Evolutionary conservation across 768 basidiomycete genomes (phyloP).

Genomic region (Tricholoma sp.): DNA sequence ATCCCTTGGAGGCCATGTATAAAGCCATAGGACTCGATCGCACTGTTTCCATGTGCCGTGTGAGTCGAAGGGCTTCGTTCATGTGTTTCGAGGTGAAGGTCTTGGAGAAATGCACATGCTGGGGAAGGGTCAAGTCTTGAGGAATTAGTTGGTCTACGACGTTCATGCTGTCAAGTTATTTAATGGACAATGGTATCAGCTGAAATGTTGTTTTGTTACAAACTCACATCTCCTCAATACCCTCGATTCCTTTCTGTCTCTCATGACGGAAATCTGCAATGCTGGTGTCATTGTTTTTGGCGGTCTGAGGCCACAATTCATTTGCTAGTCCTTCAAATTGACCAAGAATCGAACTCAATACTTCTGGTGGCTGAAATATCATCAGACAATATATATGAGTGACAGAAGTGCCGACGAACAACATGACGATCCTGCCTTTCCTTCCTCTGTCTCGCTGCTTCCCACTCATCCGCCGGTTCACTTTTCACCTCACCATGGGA

Average conservation of each 20-base stretch:
- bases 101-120: constrained; percentile 43
- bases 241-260: constrained; percentile 41
- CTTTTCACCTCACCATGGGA: constrained; percentile 6
- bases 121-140: constrained; percentile 44
- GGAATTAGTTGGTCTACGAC: constrained; percentile 44
- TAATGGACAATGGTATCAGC: neutral
- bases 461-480: constrained; percentile 57
- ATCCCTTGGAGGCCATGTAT: constrained; percentile 65
- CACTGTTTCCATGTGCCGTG: constrained; percentile 51
- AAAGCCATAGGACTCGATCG: constrained; percentile 64
- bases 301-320: constrained; percentile 45
- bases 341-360: constrained; percentile 50
- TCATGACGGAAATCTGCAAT: constrained; percentile 24
- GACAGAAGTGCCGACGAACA: constrained; percentile 39
- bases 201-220: neutral
- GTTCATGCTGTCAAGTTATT: constrained; percentile 28
- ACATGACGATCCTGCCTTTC: constrained; percentile 56
- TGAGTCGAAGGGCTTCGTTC: constrained; percentile 57
- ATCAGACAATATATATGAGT: constrained; percentile 16
- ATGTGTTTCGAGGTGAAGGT: constrained; percentile 56
- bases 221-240: constrained; percentile 59
- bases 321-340: constrained; percentile 47
- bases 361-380: constrained; percentile 55
- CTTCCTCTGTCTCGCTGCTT: constrained; percentile 51
- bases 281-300: constrained; percentile 6